These are phyloP conservation scores for Dalbergia cochinchinensis DNA, from an alignment of 306 rosid genomes.

Conservation along the genomic window DNA sequence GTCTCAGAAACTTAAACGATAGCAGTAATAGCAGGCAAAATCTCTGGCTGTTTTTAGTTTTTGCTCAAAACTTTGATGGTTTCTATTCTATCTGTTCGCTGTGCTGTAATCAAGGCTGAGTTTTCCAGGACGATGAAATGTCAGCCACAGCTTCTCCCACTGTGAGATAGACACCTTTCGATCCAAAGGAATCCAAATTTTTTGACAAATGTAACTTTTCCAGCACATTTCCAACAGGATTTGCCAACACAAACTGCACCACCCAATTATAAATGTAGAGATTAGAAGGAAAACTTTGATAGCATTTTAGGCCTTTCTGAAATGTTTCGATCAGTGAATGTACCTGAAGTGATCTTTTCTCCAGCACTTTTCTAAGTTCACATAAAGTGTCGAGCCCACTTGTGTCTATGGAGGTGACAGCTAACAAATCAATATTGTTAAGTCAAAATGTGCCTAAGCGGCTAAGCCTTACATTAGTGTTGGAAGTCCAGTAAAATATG, in stretches of 20 bases:
- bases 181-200: slow-evolving; percentile 63
- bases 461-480: slow-evolving; percentile 2
- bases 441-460: slow-evolving; percentile 31
- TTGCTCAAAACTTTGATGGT: slow-evolving; percentile 30
- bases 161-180: slow-evolving; percentile 72
- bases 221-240: slow-evolving; percentile 81
- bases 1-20: slow-evolving; percentile 35
- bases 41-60: neutral
- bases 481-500: neutral
- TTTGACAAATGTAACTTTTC: slow-evolving; percentile 73
- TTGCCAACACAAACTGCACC: slow-evolving; percentile 79
- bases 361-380: slow-evolving; percentile 76
- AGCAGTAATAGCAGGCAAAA: slow-evolving; percentile 29
- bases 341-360: slow-evolving; percentile 75
- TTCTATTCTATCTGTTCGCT: slow-evolving; percentile 19
- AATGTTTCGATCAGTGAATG: neutral
- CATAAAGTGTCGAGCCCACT: slow-evolving; percentile 73
- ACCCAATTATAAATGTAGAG: slow-evolving; percentile 9
- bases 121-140: slow-evolving; percentile 60
- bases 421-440: slow-evolving; percentile 49
- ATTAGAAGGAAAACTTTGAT: neutral
- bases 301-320: neutral
- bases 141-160: slow-evolving; percentile 87
- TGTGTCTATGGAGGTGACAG: slow-evolving; percentile 88
- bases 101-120: slow-evolving; percentile 52